Percentiles rank a stretch among this genome's conserved stretches.
Conservation (phyloP, 441 rosid species). For the Theobroma grandiflorum region DNA sequence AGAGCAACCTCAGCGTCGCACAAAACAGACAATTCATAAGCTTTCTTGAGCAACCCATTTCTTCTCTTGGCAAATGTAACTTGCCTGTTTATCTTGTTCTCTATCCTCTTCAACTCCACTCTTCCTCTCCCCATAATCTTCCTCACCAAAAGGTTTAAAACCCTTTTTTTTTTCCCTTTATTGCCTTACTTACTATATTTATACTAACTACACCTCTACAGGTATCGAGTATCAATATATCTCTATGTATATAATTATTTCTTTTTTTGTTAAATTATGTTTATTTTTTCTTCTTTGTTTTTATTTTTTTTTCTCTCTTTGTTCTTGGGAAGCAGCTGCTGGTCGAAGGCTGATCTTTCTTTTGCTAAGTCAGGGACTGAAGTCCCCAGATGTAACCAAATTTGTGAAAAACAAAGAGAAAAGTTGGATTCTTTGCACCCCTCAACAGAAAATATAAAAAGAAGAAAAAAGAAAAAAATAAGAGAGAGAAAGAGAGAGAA, state of each 20-base stretch:
- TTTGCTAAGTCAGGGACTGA: conserved; percentile 26
- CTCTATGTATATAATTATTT: conserved; percentile 25
- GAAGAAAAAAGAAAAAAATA: conserved; percentile 23
- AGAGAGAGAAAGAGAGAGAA: conserved; percentile 31
- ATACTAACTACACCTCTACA: conserved; percentile 8
- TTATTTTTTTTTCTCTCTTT: conserved; percentile 11
- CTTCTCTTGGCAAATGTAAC: conserved; percentile 94
- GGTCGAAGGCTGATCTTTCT: conserved; percentile 36
- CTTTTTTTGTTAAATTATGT: conserved; percentile 21
- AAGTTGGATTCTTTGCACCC: conserved; percentile 49
- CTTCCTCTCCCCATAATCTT: conserved; percentile 81
- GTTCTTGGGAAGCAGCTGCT: conserved; percentile 33
- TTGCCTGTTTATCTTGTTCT: conserved; percentile 95
- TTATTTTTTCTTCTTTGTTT: conserved; percentile 26
- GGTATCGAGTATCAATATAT: conserved; percentile 10
- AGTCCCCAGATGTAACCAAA: conserved; percentile 41
- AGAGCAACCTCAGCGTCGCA: conserved; percentile 95
- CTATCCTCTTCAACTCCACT: conserved; percentile 94
- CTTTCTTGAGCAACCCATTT: conserved; percentile 88
- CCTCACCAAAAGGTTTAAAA: background rate
- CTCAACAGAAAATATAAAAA: background rate
- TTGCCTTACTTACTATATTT: conserved; percentile 20
- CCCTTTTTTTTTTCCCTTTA: background rate
- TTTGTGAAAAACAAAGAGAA: conserved; percentile 39
- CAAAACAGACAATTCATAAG: conserved; percentile 83